A percentile compares a stretch with the other conserved stretches of the same genome.
Evolutionary conservation across 2,329 filamentous ascomycete genomes (phyloP).

Genomic region (Myriangium duriaei): DNA sequence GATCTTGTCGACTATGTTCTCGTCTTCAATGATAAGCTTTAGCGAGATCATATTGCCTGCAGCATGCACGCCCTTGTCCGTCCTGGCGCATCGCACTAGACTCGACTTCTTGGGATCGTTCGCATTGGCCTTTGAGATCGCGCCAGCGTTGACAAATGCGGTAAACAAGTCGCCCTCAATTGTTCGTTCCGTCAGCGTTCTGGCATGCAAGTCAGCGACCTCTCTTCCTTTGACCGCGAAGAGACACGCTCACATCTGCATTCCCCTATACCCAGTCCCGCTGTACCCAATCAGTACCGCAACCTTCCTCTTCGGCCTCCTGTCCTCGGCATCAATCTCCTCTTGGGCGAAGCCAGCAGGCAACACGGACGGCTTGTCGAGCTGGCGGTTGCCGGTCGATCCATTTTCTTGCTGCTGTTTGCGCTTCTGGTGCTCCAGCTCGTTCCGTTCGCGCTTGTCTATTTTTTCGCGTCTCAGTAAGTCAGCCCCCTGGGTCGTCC

Average conservation of each 20-base stretch:
- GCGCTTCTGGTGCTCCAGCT: slow-evolving; percentile 31
- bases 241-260: slow-evolving; percentile 62
- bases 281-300: slow-evolving; percentile 93
- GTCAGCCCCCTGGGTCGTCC: slow-evolving; percentile 22
- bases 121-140: slow-evolving; percentile 93
- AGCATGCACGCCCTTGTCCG: slow-evolving; percentile 94
- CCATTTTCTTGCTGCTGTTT: slow-evolving; percentile 29
- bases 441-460: slow-evolving; percentile 36
- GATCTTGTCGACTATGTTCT: slow-evolving; percentile 78
- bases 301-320: slow-evolving; percentile 89
- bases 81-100: slow-evolving; percentile 83
- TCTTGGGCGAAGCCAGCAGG: slow-evolving; percentile 54
- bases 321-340: slow-evolving; percentile 76
- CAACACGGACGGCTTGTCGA: slow-evolving; percentile 34
- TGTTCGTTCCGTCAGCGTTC: slow-evolving; percentile 51
- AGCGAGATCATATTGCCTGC: slow-evolving; percentile 90
- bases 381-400: slow-evolving; percentile 26
- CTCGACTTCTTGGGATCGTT: slow-evolving; percentile 94
- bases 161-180: slow-evolving; percentile 93
- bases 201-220: too few species aligned
- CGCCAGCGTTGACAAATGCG: slow-evolving; percentile 79
- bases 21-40: slow-evolving; percentile 90
- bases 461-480: slow-evolving; percentile 30
- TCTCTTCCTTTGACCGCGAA: too few species aligned
- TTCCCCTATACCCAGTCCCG: slow-evolving; percentile 90